Evolutionary conservation across 2,329 filamentous ascomycete species (phyloP).

Genomic region (Dactylellina cionopaga): DNA sequence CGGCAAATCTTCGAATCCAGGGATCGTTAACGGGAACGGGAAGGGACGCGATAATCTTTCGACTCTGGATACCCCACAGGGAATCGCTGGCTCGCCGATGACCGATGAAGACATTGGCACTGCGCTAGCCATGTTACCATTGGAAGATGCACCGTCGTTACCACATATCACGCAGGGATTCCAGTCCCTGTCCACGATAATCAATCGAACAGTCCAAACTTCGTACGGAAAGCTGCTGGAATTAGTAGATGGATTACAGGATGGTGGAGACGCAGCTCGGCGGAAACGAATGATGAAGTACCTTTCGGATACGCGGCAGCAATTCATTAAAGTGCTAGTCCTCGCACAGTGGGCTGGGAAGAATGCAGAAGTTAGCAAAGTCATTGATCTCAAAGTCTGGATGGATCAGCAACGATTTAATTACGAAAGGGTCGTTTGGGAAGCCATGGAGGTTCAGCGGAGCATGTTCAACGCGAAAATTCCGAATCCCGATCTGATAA

Average conservation of each 20-base stretch:
- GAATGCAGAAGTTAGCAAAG: constrained; percentile 79
- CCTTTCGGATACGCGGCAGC: constrained; percentile 79
- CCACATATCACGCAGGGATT: constrained; percentile 79
- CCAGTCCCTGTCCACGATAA: constrained; percentile 77
- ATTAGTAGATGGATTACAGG: constrained; percentile 54
- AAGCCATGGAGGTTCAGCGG: constrained; percentile 76
- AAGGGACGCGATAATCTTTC: constrained; percentile 47
- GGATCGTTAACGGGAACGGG: constrained; percentile 43
- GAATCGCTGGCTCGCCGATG: constrained; percentile 42
- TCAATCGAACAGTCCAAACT: constrained; percentile 82
- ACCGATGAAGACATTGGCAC: constrained; percentile 35
- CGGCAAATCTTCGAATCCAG: constrained; percentile 43
- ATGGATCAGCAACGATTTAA: constrained; percentile 71
- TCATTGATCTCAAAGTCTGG: constrained; percentile 87
- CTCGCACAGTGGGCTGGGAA: constrained; percentile 89
- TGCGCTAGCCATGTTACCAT: constrained; percentile 22
- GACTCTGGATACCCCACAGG: constrained; percentile 39
- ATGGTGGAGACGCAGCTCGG: constrained; percentile 72
- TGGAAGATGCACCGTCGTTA: constrained; percentile 50
- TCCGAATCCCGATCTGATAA: constrained; percentile 89
- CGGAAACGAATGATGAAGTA: constrained; percentile 80
- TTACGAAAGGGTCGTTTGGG: constrained; percentile 71
- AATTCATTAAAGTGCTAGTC: constrained; percentile 92
- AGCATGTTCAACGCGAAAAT: constrained; percentile 75
- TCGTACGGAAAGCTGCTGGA: constrained; percentile 81